These are phyloP conservation scores for Epichloe coenophiala DNA, from an alignment of 2,329 filamentous ascomycete genomes.

Conservation along the genomic window DNA sequence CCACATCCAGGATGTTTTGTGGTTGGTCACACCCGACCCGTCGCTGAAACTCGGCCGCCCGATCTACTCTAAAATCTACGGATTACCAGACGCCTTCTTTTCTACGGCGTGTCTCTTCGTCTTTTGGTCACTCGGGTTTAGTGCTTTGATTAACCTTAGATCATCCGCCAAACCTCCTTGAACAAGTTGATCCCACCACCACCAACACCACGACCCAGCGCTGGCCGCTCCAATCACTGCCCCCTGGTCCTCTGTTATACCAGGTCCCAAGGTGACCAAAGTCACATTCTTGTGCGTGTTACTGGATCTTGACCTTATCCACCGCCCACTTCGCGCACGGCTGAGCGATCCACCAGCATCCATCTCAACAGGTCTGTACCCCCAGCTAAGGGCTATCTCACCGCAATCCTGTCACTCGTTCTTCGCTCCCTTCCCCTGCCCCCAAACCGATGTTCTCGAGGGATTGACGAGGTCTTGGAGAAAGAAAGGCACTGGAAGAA, in stretches of 20 bases:
- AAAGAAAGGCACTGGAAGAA: neutral
- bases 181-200: too few relatives aligned
- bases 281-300: neutral
- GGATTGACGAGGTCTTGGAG: neutral
- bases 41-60: too few relatives aligned
- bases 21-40: too few relatives aligned
- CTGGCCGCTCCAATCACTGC: neutral
- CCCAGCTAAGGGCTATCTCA: neutral
- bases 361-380: neutral
- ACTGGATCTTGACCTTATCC: neutral
- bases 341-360: slow-evolving; percentile 4
- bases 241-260: neutral
- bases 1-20: neutral
- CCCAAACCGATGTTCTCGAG: neutral
- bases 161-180: too few relatives aligned
- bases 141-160: neutral
- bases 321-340: slow-evolving; percentile 2
- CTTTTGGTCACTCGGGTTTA: neutral
- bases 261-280: neutral
- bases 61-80: too few relatives aligned
- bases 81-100: too few relatives aligned
- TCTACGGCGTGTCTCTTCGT: too few relatives aligned
- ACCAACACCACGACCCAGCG: too few relatives aligned
- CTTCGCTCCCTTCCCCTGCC: neutral
- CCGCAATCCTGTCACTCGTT: slow-evolving; percentile 3